Conservation (phyloP, 2,329 filamentous ascomycete species). For the Colletotrichum graminicola region DNA sequence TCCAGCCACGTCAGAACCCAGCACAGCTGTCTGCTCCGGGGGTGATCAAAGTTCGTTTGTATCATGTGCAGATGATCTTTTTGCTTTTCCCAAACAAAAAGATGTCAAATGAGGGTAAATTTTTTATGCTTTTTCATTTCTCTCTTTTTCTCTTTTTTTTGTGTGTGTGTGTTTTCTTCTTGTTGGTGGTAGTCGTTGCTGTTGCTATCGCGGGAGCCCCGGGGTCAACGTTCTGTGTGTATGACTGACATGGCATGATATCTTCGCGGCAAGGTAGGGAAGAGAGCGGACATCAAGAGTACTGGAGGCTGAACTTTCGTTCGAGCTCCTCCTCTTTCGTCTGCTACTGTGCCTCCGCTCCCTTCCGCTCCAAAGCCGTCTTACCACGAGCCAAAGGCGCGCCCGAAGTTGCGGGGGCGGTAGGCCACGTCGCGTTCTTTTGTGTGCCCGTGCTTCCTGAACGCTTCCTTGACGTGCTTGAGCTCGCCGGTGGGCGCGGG, state of each 20-base stretch:
- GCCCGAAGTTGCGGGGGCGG: slow-evolving; percentile 28
- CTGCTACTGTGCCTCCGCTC: neutral
- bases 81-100: neutral
- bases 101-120: neutral
- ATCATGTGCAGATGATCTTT: slow-evolving; percentile 9
- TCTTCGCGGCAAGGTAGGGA: neutral
- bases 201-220: neutral
- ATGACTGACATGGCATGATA: slow-evolving; percentile 26
- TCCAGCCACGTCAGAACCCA: slow-evolving; percentile 15
- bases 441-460: neutral
- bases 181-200: neutral
- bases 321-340: slow-evolving; percentile 4
- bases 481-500: neutral
- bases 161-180: too few relatives aligned
- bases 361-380: neutral
- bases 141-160: neutral
- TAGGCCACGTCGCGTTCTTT: neutral
- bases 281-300: neutral
- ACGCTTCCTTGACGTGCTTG: neutral
- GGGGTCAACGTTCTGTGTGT: neutral
- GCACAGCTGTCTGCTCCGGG: slow-evolving; percentile 26
- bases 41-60: slow-evolving; percentile 13
- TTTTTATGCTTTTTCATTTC: neutral
- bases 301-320: neutral
- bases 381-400: slow-evolving; percentile 29